phyloP scores from a whole-genome alignment of 768 basidiomycete genomes.

The Gymnopilus dilepis region DNA sequence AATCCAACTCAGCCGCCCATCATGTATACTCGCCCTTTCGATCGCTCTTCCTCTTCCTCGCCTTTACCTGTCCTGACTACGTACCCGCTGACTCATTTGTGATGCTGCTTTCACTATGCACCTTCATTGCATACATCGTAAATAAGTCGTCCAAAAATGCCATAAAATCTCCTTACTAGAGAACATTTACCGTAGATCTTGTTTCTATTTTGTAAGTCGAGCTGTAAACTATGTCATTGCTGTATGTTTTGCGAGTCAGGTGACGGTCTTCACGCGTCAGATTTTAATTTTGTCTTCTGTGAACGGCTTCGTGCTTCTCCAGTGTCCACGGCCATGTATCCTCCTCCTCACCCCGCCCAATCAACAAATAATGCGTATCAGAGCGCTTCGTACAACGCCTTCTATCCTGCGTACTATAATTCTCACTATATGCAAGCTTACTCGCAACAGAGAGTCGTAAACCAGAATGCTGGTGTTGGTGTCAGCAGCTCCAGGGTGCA shows the following conservation, averaged over 20 bases:
- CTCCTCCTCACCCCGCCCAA: conserved; percentile 26
- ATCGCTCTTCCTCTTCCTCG: conserved; percentile 21
- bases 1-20: conserved; percentile 20
- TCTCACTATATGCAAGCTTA: conserved; percentile 65
- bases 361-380: conserved; percentile 11
- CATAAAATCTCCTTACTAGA: conserved; percentile 15
- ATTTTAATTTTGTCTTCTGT: conserved; percentile 10
- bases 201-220: background rate
- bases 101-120: conserved; percentile 28
- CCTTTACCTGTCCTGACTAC: conserved; percentile 17
- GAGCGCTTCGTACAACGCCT: background rate
- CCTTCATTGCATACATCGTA: conserved; percentile 26
- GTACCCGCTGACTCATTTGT: conserved; percentile 25
- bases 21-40: conserved; percentile 18
- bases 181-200: conserved; percentile 3
- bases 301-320: background rate
- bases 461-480: background rate
- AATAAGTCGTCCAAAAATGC: conserved; percentile 27
- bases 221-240: background rate
- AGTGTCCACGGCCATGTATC: conserved; percentile 10
- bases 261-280: conserved; percentile 17
- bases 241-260: conserved; percentile 20
- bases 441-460: conserved; percentile 32
- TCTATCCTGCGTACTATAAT: conserved; percentile 41
- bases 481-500: background rate